Evolutionary conservation across 2,329 filamentous ascomycete genomes (phyloP).

Genomic region (Alternaria novae-zelandiae): DNA sequence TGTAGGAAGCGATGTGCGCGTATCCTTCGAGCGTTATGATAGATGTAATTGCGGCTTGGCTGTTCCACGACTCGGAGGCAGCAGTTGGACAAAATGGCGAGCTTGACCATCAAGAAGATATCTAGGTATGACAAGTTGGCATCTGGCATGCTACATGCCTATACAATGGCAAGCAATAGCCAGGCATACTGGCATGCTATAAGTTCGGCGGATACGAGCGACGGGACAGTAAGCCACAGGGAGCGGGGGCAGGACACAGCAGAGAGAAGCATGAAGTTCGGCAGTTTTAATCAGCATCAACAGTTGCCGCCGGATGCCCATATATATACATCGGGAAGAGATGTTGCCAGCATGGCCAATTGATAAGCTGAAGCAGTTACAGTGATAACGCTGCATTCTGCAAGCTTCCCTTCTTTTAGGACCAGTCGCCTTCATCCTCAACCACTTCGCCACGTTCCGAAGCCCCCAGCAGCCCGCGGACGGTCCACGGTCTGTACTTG

Average conservation of each 20-base stretch:
- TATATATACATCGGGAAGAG: conserved; percentile 32
- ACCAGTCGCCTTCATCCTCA: conserved; percentile 1
- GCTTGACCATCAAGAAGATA: conserved; percentile 33
- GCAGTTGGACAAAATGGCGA: conserved; percentile 38
- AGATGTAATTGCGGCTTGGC: conserved; percentile 31
- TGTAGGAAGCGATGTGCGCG: conserved; percentile 36
- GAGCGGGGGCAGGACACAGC: conserved; percentile 50
- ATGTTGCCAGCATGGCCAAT: conserved; percentile 34
- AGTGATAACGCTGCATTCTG: not conserved
- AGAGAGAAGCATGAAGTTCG: conserved; percentile 50
- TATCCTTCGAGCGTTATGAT: conserved; percentile 39
- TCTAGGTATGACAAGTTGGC: conserved; percentile 42
- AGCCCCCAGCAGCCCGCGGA: conserved; percentile 2
- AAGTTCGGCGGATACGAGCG: conserved; percentile 49
- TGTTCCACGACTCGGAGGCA: conserved; percentile 34
- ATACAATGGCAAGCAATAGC: conserved; percentile 54
- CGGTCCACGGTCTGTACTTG: conserved; percentile 1
- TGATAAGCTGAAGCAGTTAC: not conserved
- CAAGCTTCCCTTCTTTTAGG: not conserved
- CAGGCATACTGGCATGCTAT: conserved; percentile 56
- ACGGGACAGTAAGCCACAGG: conserved; percentile 43
- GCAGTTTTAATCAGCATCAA: conserved; percentile 51
- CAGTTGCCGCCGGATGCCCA: conserved; percentile 32
- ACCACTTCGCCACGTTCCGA: conserved; percentile 1
- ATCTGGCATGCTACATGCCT: conserved; percentile 41